phyloP scores from a whole-genome alignment of 768 basidiomycete species.

The Pleurotus tuber-regium region DNA sequence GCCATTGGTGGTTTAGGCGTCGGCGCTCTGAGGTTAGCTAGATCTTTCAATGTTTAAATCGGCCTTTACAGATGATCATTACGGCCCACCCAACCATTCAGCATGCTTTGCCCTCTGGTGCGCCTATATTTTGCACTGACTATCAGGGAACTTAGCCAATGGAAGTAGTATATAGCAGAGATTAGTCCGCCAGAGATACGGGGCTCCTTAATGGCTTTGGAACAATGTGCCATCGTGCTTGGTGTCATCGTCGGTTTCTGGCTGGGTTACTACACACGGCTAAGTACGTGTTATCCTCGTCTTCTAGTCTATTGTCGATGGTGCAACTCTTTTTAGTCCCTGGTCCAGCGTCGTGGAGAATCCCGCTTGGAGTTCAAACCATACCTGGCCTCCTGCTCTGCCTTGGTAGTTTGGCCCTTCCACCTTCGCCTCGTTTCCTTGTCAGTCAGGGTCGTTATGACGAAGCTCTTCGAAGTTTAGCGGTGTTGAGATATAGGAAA shows the following conservation, averaged over 20 bases:
- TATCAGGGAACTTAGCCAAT: conserved; percentile 28
- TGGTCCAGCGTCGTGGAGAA: conserved; percentile 69
- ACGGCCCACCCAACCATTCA: background rate
- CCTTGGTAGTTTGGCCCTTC: conserved; percentile 57
- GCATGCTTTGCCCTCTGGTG: conserved; percentile 6
- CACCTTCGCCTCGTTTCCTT: conserved; percentile 60
- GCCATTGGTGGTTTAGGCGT: conserved; percentile 79
- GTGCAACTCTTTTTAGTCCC: conserved; percentile 37
- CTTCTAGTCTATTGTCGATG: background rate
- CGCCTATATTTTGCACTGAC: background rate
- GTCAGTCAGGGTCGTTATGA: conserved; percentile 49
- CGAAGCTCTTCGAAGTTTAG: conserved; percentile 58
- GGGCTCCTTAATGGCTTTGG: conserved; percentile 75
- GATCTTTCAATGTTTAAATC: background rate
- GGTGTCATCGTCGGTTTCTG: conserved; percentile 85
- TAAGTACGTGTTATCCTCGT: conserved; percentile 36
- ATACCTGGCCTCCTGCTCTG: conserved; percentile 66
- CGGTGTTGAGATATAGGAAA: conserved; percentile 47
- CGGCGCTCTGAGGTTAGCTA: conserved; percentile 62
- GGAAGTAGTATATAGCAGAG: conserved; percentile 81
- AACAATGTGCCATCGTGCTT: conserved; percentile 78
- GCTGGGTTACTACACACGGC: conserved; percentile 73
- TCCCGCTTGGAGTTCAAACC: conserved; percentile 72
- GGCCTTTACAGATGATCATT: background rate
- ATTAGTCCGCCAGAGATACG: conserved; percentile 80